Conservation (phyloP, 2,329 filamentous ascomycete genomes). For the Exophiala xenobiotica region DNA sequence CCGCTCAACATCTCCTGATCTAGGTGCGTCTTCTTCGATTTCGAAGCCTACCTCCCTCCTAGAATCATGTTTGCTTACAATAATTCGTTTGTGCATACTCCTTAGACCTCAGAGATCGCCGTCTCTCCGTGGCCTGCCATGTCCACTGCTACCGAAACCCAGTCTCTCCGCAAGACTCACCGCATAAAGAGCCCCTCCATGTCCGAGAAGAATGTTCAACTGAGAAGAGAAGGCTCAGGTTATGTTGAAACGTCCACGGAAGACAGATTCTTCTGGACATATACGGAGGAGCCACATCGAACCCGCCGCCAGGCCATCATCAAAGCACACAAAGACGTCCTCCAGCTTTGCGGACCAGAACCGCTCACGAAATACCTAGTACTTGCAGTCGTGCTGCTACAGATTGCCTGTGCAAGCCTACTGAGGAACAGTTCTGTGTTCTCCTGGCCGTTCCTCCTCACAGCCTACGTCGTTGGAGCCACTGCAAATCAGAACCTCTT, state of each 20-base stretch:
- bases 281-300: constrained; percentile 95
- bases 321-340: constrained; percentile 96
- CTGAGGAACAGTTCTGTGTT: constrained; percentile 76
- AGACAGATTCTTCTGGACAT: constrained; percentile 92
- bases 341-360: constrained; percentile 94
- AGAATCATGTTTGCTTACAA: background rate
- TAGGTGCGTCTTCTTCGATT: background rate
- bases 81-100: background rate
- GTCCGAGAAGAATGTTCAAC: constrained; percentile 2
- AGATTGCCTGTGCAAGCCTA: constrained; percentile 73
- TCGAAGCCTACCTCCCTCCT: background rate
- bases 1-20: constrained; percentile 3
- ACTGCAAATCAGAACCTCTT: constrained; percentile 98
- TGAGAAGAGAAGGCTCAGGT: constrained; percentile 5
- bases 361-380: constrained; percentile 95
- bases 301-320: constrained; percentile 91
- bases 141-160: constrained; percentile 23
- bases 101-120: background rate
- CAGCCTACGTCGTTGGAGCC: constrained; percentile 87
- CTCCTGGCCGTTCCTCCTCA: constrained; percentile 79
- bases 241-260: constrained; percentile 28
- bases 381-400: constrained; percentile 75
- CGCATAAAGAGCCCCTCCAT: background rate
- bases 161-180: constrained; percentile 12
- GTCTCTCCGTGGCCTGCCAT: constrained; percentile 2